Base-by-base conservation (phyloP, 805 yeast species). In the Lachancea lanzarotensis region DNA sequence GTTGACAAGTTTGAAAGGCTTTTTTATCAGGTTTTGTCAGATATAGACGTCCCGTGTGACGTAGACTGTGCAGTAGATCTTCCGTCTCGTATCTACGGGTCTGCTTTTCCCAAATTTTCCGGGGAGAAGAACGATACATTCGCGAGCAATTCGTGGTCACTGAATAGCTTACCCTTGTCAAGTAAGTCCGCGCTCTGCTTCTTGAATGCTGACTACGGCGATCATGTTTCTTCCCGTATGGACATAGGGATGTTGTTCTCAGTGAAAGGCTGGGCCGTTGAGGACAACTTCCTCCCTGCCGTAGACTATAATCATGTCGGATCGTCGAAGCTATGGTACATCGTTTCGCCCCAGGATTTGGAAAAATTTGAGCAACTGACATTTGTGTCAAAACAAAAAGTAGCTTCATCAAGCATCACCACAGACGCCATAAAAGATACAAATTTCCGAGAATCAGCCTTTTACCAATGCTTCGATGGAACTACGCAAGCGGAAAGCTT, bases 301-400 rank as follows among this genome's bases (percentile, higher is more conserved):
- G 63, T 73, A 25, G 79, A 77, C 54, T 81, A 72, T 49, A 76
- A 72, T 38, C 79, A 78, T 50, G 51, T 69, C 40, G 90, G 89
- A 2, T 74, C 75, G 6, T 54, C 68, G 12, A 76, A 73, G 54
- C 54, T 75, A 16, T 80, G 87, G 85, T 81, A 78, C 49, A 72
- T 80, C 45, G 70, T 83, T n/a, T 75, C 82, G 0, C 82, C 81
- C 13, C 66, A 68, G 53, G 77, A 76, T 42, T 71, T 72, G 43
- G 70, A 60, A 2, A 73, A 72, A 45, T 81, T 75, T 55, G 86
- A 82, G 54, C 41, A 47, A 2, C 56, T 76, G 13, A 35, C 52
- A 1, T 30, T 35, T 30, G n/a, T 16, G 18, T 17, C 38, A 2
- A 27, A 43, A 34, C 8, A n/a, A 2, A 9, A 29, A 9, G 41